Evolutionary conservation across 495 filamentous ascomycete genomes (phyloP).

Genomic region (Podospora pseudopauciseta): DNA sequence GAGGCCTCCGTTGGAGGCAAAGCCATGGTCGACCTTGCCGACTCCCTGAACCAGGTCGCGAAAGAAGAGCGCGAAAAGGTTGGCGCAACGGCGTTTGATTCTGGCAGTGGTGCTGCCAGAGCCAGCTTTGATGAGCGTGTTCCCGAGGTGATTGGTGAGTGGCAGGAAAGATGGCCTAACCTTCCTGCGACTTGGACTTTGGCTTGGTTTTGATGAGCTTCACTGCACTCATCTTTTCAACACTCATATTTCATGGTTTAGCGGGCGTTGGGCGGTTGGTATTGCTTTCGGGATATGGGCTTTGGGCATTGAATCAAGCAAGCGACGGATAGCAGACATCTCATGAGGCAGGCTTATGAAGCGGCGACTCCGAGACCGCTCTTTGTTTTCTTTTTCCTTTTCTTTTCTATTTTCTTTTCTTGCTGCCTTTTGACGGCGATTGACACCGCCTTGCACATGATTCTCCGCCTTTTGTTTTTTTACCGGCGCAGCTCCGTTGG

Average conservation of each 20-base stretch:
- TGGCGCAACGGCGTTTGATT: constrained; percentile 62
- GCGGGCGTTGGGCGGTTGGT: not conserved
- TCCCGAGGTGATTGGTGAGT: constrained; percentile 86
- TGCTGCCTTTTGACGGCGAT: not conserved
- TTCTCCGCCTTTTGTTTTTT: not conserved
- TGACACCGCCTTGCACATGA: not conserved
- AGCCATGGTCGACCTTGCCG: constrained; percentile 88
- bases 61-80: constrained; percentile 65
- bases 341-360: constrained; percentile 1
- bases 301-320: not conserved
- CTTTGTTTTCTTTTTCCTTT: not conserved
- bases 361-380: not conserved
- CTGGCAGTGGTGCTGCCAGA: constrained; percentile 61
- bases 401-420: not conserved
- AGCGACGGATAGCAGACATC: constrained; percentile 5
- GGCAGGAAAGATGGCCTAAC: constrained; percentile 94
- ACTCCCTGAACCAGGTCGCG: constrained; percentile 80
- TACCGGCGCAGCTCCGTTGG: not conserved
- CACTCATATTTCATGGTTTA: not conserved
- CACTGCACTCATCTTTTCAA: not conserved
- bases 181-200: constrained; percentile 90
- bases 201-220: constrained; percentile 73
- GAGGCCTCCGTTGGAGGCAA: constrained; percentile 88
- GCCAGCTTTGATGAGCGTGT: constrained; percentile 87
- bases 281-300: not conserved